Percentiles rank a stretch among this genome's conserved stretches.
These are phyloP conservation scores for Colletotrichum zoysiae DNA, from an alignment of 2,329 filamentous ascomycete species.

Conservation along the genomic window DNA sequence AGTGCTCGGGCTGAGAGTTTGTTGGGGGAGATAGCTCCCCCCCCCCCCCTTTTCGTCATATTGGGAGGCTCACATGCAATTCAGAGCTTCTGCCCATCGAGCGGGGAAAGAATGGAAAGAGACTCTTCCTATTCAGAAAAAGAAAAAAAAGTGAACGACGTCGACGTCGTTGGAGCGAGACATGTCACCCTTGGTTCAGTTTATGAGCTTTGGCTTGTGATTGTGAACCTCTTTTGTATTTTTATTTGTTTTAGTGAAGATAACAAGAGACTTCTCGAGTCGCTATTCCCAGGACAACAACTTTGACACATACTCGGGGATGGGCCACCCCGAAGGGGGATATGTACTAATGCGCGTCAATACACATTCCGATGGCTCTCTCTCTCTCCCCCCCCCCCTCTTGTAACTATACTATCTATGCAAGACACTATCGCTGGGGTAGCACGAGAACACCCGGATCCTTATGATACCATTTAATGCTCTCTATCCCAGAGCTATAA, in stretches of 20 bases:
- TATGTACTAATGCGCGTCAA: background rate
- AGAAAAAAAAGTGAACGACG: no score
- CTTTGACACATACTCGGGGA: background rate
- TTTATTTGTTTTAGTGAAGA: no score
- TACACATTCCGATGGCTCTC: background rate
- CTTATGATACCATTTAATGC: conserved; percentile 9
- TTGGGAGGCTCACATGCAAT: conserved; percentile 19
- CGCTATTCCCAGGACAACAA: background rate
- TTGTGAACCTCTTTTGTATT: background rate
- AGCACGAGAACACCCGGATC: background rate
- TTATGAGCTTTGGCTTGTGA: conserved; percentile 6
- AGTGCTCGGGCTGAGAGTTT: conserved; percentile 15
- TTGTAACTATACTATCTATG: conserved; percentile 5
- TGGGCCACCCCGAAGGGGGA: background rate
- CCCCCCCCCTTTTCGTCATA: no score
- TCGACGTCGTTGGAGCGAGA: conserved; percentile 5
- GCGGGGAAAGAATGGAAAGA: background rate
- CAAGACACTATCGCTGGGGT: background rate
- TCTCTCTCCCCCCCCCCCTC: background rate
- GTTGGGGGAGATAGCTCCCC: conserved; percentile 11
- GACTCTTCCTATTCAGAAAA: background rate
- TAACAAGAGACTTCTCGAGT: background rate
- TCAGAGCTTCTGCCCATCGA: background rate
- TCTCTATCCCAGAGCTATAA: conserved; percentile 27
- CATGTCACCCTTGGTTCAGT: background rate